A percentile compares a stretch with the other conserved stretches of the same genome.
phyloP scores from a whole-genome alignment of 208 protist species.

The Naegleria lovaniensis region DNA sequence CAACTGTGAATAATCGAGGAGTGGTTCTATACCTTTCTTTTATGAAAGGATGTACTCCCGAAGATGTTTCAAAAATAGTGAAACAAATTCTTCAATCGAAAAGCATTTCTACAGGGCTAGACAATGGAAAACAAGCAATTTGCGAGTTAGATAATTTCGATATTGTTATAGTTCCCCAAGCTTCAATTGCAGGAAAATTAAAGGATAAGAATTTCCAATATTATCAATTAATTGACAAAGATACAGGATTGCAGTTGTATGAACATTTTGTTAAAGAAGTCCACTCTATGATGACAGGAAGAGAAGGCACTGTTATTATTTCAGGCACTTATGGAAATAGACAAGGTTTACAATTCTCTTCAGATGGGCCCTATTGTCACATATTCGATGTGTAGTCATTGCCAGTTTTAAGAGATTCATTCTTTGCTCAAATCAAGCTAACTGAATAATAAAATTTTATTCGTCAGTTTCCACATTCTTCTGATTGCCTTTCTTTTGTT shows the following conservation, averaged over 20 bases:
- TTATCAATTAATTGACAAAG: conserved; percentile 34
- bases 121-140: background rate
- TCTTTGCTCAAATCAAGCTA: no score
- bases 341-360: conserved; percentile 62
- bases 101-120: background rate
- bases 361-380: conserved; percentile 69
- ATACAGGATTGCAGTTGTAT: background rate
- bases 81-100: background rate
- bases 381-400: conserved; percentile 67
- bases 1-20: background rate
- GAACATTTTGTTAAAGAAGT: background rate
- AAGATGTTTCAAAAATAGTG: background rate
- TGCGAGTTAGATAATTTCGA: conserved; percentile 36
- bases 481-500: no score
- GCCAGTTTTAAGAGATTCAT: no score
- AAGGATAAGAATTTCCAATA: conserved; percentile 67
- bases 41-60: background rate
- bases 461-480: no score
- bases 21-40: background rate
- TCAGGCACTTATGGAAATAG: conserved; percentile 71
- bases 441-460: no score
- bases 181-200: conserved; percentile 69
- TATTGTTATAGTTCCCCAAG: conserved; percentile 70
- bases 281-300: background rate
- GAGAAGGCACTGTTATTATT: conserved; percentile 44